These are phyloP conservation scores for Melastoma candidum DNA, from an alignment of 441 rosid genomes.

Conservation along the genomic window DNA sequence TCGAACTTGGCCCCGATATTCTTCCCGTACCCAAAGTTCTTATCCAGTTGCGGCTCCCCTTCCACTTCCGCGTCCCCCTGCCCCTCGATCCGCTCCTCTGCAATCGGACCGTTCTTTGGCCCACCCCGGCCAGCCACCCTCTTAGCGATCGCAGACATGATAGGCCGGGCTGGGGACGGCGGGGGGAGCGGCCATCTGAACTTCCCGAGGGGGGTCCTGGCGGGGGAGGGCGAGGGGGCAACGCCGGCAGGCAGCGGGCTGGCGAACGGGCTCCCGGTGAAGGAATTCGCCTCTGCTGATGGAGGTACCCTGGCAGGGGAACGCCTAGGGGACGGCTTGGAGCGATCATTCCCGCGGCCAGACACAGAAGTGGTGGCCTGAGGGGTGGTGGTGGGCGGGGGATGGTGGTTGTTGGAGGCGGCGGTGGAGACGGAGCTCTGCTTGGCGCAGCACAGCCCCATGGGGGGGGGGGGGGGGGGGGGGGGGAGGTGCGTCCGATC, in stretches of 20 bases:
- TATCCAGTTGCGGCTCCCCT: slow-evolving; percentile 27
- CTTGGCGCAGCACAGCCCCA: slow-evolving; percentile 82
- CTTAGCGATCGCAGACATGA: slow-evolving; percentile 42
- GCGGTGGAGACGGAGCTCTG: slow-evolving; percentile 21
- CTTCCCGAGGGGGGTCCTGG: slow-evolving; percentile 53
- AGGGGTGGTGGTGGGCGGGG: slow-evolving; percentile 5
- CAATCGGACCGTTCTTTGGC: slow-evolving; percentile 36
- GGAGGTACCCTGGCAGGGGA: slow-evolving; percentile 10
- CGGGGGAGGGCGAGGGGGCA: slow-evolving; percentile 47
- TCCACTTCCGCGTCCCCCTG: slow-evolving; percentile 27
- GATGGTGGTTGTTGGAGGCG: slow-evolving; percentile 19
- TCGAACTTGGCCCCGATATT: slow-evolving; percentile 40
- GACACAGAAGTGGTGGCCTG: too few species aligned
- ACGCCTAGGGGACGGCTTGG: slow-evolving; percentile 17
- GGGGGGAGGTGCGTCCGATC: slow-evolving; percentile 1
- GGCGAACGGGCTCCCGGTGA: slow-evolving; percentile 48
- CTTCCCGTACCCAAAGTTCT: slow-evolving; percentile 45
- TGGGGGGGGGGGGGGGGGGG: slow-evolving; percentile 9
- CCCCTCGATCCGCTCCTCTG: slow-evolving; percentile 22
- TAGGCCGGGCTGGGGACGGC: slow-evolving; percentile 72
- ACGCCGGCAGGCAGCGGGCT: slow-evolving; percentile 59
- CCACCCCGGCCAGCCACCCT: slow-evolving; percentile 25
- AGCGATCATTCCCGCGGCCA: slow-evolving; percentile 14
- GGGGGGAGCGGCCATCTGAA: slow-evolving; percentile 70
- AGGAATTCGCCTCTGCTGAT: slow-evolving; percentile 27